phyloP scores from a whole-genome alignment of 2,329 filamentous ascomycete species.

The Stachybotrys echinatus region DNA sequence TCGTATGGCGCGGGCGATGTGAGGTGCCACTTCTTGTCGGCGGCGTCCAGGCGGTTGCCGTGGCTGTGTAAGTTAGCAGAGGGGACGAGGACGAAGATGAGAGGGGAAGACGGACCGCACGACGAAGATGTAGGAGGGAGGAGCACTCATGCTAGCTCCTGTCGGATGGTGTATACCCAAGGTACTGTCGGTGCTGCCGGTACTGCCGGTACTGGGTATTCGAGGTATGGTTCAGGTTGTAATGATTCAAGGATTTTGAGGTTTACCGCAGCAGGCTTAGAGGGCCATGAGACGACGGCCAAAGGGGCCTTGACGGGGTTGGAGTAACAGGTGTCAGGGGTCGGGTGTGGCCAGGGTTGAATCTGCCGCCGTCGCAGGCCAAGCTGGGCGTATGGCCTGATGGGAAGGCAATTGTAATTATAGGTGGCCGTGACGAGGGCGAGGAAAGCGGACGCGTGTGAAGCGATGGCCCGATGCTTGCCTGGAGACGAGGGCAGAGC shows the following conservation, averaged over 20 bases:
- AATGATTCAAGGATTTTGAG: no score
- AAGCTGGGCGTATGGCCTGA: no score
- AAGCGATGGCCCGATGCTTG: neutral
- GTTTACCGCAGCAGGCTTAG: neutral
- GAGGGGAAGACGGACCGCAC: conserved; percentile 36
- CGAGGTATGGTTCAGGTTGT: no score
- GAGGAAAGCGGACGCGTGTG: neutral
- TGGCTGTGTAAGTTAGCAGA: conserved; percentile 52
- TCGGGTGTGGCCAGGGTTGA: neutral
- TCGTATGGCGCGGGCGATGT: conserved; percentile 93
- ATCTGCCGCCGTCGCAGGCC: neutral
- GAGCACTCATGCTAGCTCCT: conserved; percentile 29
- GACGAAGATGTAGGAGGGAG: conserved; percentile 38
- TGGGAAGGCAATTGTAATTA: neutral
- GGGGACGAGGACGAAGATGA: conserved; percentile 7
- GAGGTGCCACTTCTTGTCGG: conserved; percentile 92
- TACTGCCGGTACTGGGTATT: no score
- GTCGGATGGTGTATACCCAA: no score
- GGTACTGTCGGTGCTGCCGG: no score
- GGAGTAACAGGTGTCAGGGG: no score
- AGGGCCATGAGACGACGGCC: neutral
- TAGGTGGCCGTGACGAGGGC: no score
- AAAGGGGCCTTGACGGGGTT: no score
- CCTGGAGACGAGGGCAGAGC: neutral
- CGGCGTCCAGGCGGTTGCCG: conserved; percentile 87